These are phyloP conservation scores for Spathaspora sp. DNA, from an alignment of 805 yeast species.

Conservation along the genomic window DNA sequence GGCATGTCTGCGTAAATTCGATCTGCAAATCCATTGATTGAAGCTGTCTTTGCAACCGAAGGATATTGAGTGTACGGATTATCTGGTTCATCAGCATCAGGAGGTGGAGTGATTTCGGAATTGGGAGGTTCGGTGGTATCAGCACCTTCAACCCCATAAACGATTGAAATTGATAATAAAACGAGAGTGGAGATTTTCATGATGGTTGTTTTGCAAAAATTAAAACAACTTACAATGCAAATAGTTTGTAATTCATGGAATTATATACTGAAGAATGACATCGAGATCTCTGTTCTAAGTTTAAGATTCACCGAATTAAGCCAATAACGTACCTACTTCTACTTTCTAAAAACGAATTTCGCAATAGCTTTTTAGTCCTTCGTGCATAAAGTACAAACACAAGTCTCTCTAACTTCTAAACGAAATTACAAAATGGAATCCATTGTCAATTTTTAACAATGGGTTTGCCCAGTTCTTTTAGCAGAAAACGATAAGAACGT, in stretches of 20 bases:
- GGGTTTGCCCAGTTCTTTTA: too few relatives aligned
- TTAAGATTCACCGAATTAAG: not conserved
- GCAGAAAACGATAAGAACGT: too few relatives aligned
- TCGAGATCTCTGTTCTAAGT: too few relatives aligned
- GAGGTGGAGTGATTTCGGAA: not conserved
- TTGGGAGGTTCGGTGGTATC: not conserved
- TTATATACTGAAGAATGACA: not conserved
- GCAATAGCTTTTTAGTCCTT: not conserved
- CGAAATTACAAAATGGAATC: not conserved
- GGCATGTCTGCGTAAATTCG: slow-evolving; percentile 35
- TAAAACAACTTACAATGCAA: not conserved
- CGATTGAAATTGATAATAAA: not conserved
- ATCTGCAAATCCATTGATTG: slow-evolving; percentile 48
- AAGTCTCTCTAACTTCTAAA: too few relatives aligned
- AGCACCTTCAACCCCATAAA: not conserved
- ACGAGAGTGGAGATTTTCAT: not conserved
- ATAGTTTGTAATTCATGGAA: not conserved
- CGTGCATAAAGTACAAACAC: not conserved
- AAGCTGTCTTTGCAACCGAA: slow-evolving; percentile 33
- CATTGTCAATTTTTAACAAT: not conserved
- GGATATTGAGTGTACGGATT: slow-evolving; percentile 31
- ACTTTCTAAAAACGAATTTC: not conserved
- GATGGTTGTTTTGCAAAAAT: not conserved
- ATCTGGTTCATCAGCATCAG: slow-evolving; percentile 1
- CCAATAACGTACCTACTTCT: not conserved